Conservation (phyloP, 306 rosid species). For the Vigna trinervia region DNA sequence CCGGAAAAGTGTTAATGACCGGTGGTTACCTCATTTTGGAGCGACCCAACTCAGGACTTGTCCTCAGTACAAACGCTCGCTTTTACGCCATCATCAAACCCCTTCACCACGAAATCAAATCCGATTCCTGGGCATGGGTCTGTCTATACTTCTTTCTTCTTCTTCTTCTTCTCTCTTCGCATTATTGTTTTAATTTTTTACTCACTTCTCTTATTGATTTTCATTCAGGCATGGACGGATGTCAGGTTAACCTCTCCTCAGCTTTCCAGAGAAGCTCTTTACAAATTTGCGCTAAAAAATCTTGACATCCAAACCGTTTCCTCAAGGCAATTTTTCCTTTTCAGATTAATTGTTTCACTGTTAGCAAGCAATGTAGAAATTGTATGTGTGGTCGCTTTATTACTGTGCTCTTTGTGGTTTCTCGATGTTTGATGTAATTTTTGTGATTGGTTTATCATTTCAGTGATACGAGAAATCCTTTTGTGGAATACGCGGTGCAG, state of each 20-base stretch:
- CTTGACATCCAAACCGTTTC: constrained; percentile 62
- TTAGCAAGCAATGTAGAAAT: not conserved
- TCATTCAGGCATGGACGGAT: constrained; percentile 83
- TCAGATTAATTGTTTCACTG: not conserved
- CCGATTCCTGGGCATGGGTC: constrained; percentile 86
- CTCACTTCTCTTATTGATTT: not conserved
- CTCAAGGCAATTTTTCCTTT: constrained; percentile 58
- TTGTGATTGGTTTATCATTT: constrained; percentile 45
- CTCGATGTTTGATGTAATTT: constrained; percentile 11
- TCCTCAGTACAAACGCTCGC: constrained; percentile 84
- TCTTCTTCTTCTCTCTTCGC: not conserved
- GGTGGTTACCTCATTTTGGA: constrained; percentile 86
- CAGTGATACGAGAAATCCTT: constrained; percentile 87
- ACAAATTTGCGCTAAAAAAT: constrained; percentile 70
- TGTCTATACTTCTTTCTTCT: not conserved
- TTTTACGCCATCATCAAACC: constrained; percentile 82
- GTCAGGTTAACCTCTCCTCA: constrained; percentile 91
- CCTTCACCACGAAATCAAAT: constrained; percentile 52
- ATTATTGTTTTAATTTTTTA: not conserved
- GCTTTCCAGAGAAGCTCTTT: constrained; percentile 74
- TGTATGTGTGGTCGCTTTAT: not conserved
- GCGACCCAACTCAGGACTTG: constrained; percentile 81
- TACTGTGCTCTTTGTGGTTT: not conserved
- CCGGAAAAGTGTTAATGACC: constrained; percentile 79
- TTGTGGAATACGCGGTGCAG: constrained; percentile 91